These are phyloP conservation scores for Fusarium scirpi DNA, from an alignment of 2,329 filamentous ascomycete genomes.

Conservation along the genomic window DNA sequence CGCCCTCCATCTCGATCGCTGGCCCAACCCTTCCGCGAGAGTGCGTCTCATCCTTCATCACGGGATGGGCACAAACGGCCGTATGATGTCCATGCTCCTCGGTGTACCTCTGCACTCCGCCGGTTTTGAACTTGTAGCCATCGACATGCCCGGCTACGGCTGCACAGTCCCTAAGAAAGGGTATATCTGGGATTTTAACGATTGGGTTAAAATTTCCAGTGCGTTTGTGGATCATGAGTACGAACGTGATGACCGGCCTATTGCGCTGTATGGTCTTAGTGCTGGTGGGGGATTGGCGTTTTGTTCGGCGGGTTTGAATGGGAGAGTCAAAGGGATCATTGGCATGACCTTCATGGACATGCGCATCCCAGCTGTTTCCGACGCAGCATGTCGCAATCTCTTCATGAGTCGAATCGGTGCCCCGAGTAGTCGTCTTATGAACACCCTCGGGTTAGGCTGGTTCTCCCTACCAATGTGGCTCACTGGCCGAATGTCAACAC, in stretches of 20 bases:
- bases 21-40: constrained; percentile 4
- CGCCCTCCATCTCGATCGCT: constrained; percentile 17
- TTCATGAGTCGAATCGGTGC: constrained; percentile 9
- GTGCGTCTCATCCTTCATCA: constrained; percentile 15
- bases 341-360: constrained; percentile 26
- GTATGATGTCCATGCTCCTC: constrained; percentile 26
- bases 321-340: neutral
- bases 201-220: constrained; percentile 6
- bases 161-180: neutral
- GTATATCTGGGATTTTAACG: neutral
- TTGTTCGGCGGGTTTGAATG: constrained; percentile 5
- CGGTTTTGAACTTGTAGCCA: constrained; percentile 5
- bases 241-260: neutral
- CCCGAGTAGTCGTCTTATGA: neutral
- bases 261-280: constrained; percentile 2
- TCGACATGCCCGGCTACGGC: constrained; percentile 16
- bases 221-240: constrained; percentile 7
- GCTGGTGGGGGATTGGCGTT: neutral
- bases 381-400: constrained; percentile 5
- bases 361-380: neutral
- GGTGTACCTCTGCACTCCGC: constrained; percentile 15
- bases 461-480: constrained; percentile 12
- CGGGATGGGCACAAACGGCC: constrained; percentile 15
- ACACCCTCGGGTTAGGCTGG: neutral
- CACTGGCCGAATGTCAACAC: neutral